Conservation (phyloP, 2,329 filamentous ascomycete species). For the Fusarium albidum region DNA sequence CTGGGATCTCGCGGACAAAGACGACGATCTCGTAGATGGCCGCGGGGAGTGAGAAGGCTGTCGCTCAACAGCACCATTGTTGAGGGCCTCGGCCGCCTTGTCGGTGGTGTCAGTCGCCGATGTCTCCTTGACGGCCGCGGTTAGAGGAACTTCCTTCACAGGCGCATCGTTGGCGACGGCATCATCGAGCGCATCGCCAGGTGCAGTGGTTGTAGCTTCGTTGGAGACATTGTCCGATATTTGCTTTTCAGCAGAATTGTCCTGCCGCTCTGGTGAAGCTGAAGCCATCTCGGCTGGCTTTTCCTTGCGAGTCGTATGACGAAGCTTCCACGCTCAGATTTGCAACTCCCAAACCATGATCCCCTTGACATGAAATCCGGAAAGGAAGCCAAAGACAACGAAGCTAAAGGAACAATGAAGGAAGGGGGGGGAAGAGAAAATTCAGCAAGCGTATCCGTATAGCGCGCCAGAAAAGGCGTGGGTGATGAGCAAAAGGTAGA, state of each 20-base stretch:
- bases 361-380: not conserved
- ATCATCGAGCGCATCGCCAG: not conserved
- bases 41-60: constrained; percentile 15
- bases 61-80: constrained; percentile 6
- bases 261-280: constrained; percentile 7
- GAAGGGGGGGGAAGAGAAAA: not conserved
- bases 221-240: not conserved
- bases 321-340: not conserved
- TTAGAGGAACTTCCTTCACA: not conserved
- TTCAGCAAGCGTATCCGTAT: not conserved
- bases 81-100: constrained; percentile 5
- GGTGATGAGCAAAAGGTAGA: constrained; percentile 4
- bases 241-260: not conserved
- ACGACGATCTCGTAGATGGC: constrained; percentile 20
- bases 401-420: not conserved
- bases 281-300: constrained; percentile 22
- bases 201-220: not conserved
- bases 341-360: constrained; percentile 3
- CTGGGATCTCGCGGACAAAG: constrained; percentile 18
- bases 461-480: not conserved
- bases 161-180: not conserved
- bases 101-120: constrained; percentile 4
- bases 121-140: too few relatives aligned
- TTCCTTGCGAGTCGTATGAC: constrained; percentile 8
- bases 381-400: not conserved